Base-by-base conservation (phyloP, 345 rosid species). In the Bruguiera gymnorhiza region DNA sequence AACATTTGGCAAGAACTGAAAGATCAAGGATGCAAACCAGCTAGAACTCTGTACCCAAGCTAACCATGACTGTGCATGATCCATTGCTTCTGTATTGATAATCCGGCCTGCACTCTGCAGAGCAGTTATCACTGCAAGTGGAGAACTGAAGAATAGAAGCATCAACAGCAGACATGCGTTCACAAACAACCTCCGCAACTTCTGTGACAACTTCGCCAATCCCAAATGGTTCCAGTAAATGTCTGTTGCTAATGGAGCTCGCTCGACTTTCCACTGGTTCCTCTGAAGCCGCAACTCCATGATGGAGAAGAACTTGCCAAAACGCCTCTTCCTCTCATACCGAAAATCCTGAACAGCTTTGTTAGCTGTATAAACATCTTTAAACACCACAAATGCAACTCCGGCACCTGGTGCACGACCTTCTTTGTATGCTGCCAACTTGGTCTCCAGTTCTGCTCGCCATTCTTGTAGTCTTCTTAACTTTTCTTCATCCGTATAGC, bases 211-310 rank as follows among this genome's bases (percentile, higher is more conserved):
- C 75, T 92, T 92, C 34, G 99, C 84, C 29, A 87, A 73, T 52
- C 99, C 99, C 84, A 95, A 76, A 87, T 95, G 87, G 66, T 90
- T 95, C 99, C 99, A 92, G 74, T 95, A 92, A 53, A 95, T 95
- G 75, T 95, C 99, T 21, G 98, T 81, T 20, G 99, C 98, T 78
- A 92, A 77, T 0, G 98, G 97, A 9, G 99, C 98, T 80, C 98
- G 84, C 57, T 92, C 98, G 6, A 95, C 98, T 85, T 87, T 95
- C 99, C 99, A 95, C 62, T 90, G 97, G 82, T 92, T 95, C 83
- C 97, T 90, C 80, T 88, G 98, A 34, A 95, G 77, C 75, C 89
- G 82, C 71, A 95, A 78, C 77, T 92, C 99, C 79, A 84, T 80
- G 15, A 92, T 81, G 43, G 97, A 88, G 79, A 90, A 90, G 79